Base-by-base conservation (phyloP, 1,284 basidiomycete species). In the Puccinia novopanici region DNA sequence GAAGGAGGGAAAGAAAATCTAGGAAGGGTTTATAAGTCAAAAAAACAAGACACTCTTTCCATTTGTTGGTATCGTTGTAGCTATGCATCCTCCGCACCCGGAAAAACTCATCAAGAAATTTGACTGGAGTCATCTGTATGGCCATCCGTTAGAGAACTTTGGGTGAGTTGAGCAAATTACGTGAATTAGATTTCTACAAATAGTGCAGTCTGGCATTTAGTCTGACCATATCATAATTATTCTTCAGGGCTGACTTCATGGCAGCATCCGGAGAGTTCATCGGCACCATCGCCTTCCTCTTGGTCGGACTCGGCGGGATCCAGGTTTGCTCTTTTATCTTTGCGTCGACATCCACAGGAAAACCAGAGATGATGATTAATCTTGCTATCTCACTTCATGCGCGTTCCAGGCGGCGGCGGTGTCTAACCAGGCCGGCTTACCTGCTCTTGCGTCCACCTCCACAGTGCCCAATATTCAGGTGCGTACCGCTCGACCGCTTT, bases 271-370 rank as follows among this genome's bases (percentile, higher is more conserved):
- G 77, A 2, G 77, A 80, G 37, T 73, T 80, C 22, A 54, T 80
- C 42, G 77, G 77, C 9, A 80, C 77, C 8, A 40, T 68, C 17
- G 55, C 70, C 42, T 80, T 80, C 54, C 77, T 80, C 34, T 50
- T 80, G 24, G 52, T 80, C 52, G 77, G 77, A n/a, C 57, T 80
- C 55, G 77, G 77, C 59, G 77, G 77, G 9, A 80, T 80, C 61
- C 77, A 80, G 61, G 77, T 80, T 73, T 17, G 71, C n/a, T 42
- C 12, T 27, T 55, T 45, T 59, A 27, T 73, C 6, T 4, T 55
- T 73, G n/a, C n/a, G 2, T 12, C 22, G 13, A 59, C 13, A 12
- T 55, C 45, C 4, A 42, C 52, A 8, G n/a, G 13, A 40, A 42
- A 42, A 13, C 9, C 22, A 19, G 22, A 71, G 19, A 54, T 37